Evolutionary conservation across 257 asterid genomes (phyloP).

Genomic region (Solanum clarkiae): DNA sequence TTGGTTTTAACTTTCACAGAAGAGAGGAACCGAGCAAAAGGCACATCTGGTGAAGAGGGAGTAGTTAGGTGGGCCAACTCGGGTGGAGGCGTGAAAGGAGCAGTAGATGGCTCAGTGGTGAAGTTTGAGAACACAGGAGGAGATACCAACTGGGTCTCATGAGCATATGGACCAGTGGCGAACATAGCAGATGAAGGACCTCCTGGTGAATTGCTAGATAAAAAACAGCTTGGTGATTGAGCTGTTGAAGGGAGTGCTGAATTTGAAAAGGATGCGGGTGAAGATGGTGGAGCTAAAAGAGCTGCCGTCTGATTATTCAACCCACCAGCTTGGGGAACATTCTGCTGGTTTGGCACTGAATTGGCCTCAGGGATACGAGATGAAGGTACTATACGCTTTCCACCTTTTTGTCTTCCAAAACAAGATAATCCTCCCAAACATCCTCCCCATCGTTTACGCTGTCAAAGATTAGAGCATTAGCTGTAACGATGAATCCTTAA

Average conservation of each 20-base stretch:
- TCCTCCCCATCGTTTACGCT: slow-evolving; percentile 84
- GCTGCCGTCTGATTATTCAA: slow-evolving; percentile 54
- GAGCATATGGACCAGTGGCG: slow-evolving; percentile 81
- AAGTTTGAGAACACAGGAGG: slow-evolving; percentile 86
- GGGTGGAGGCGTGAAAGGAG: slow-evolving; percentile 82
- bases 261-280: slow-evolving; percentile 70
- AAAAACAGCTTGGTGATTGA: slow-evolving; percentile 67
- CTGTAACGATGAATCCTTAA: background rate
- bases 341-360: slow-evolving; percentile 38
- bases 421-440: slow-evolving; percentile 71
- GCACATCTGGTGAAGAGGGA: slow-evolving; percentile 94
- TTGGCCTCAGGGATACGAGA: slow-evolving; percentile 59
- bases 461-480: slow-evolving; percentile 18
- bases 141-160: slow-evolving; percentile 71
- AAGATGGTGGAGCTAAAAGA: slow-evolving; percentile 74
- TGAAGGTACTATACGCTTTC: slow-evolving; percentile 69
- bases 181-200: slow-evolving; percentile 62
- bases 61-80: slow-evolving; percentile 80
- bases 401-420: slow-evolving; percentile 71
- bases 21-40: slow-evolving; percentile 69
- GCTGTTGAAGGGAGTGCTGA: slow-evolving; percentile 75
- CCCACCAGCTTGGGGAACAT: slow-evolving; percentile 53
- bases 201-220: slow-evolving; percentile 67
- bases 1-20: slow-evolving; percentile 27
- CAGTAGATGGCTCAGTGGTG: slow-evolving; percentile 88